A percentile compares a stretch with the other conserved stretches of the same genome.
phyloP scores from a whole-genome alignment of 2,329 filamentous ascomycete genomes.

The Aspergillus sp. region DNA sequence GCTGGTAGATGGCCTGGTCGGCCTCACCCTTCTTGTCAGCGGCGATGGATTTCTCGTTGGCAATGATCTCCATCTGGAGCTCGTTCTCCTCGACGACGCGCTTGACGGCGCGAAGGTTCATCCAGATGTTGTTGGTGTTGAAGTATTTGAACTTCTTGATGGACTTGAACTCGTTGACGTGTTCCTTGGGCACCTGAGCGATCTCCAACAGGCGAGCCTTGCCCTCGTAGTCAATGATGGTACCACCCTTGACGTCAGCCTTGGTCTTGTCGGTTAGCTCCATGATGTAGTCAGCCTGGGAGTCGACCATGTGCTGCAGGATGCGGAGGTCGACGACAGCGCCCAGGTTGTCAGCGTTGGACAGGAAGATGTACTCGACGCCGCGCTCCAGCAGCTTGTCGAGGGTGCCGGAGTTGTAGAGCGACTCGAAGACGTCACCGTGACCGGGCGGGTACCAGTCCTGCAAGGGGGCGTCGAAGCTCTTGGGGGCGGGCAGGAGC shows the following conservation, averaged over 20 bases:
- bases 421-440: slow-evolving; percentile 98
- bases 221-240: slow-evolving; percentile 98
- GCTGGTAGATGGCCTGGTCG: slow-evolving; percentile 92
- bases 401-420: slow-evolving; percentile 97
- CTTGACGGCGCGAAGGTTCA: slow-evolving; percentile 96
- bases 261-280: slow-evolving; percentile 99
- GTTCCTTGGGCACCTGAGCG: slow-evolving; percentile 98
- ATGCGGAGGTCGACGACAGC: slow-evolving; percentile 97
- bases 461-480: slow-evolving; percentile 73
- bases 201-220: slow-evolving; percentile 96
- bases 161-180: slow-evolving; percentile 99
- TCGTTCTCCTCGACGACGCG: slow-evolving; percentile 97
- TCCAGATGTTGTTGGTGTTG: slow-evolving; percentile 99
- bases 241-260: slow-evolving; percentile 99
- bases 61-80: slow-evolving; percentile 98
- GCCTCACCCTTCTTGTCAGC: slow-evolving; percentile 99
- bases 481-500: slow-evolving; percentile 88
- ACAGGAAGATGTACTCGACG: slow-evolving; percentile 96
- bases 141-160: slow-evolving; percentile 99
- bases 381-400: slow-evolving; percentile 92
- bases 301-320: slow-evolving; percentile 98
- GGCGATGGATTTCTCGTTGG: slow-evolving; percentile 96
- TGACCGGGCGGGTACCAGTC: slow-evolving; percentile 99
- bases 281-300: slow-evolving; percentile 97
- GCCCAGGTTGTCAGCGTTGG: slow-evolving; percentile 97